A percentile compares a stretch with the other conserved stretches of the same genome.
Conservation (phyloP, 495 filamentous ascomycete species). For the Trichoderma asperelloides region DNA sequence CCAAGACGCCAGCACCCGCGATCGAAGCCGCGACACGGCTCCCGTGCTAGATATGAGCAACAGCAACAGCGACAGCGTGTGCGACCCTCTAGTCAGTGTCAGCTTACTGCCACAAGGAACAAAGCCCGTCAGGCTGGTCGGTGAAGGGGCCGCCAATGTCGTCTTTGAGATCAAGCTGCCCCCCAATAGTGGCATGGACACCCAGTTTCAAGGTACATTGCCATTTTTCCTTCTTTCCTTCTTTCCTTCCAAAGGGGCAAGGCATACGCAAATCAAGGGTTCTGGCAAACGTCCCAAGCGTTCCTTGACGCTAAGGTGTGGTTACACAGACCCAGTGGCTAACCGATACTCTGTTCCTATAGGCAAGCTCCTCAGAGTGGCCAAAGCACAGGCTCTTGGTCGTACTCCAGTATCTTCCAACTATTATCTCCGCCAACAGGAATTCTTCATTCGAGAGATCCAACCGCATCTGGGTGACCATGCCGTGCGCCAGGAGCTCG, state of each 20-base stretch:
- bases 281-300: background rate
- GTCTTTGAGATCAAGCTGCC: slow-evolving; percentile 51
- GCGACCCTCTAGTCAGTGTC: background rate
- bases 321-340: slow-evolving; percentile 1
- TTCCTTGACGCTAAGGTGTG: background rate
- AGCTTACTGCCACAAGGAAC: slow-evolving; percentile 3
- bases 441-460: slow-evolving; percentile 3
- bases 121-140: slow-evolving; percentile 23
- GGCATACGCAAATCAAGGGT: slow-evolving; percentile 25
- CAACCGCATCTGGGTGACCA: background rate
- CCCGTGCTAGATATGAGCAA: background rate
- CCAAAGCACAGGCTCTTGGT: slow-evolving; percentile 12
- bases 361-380: slow-evolving; percentile 15
- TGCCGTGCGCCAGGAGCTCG: slow-evolving; percentile 20
- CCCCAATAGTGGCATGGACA: slow-evolving; percentile 14
- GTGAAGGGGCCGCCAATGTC: slow-evolving; percentile 63
- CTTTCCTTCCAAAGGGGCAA: slow-evolving; percentile 23
- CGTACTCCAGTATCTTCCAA: background rate
- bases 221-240: background rate
- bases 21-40: background rate
- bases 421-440: slow-evolving; percentile 3
- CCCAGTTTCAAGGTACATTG: slow-evolving; percentile 15
- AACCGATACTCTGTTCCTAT: slow-evolving; percentile 10
- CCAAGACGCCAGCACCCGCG: background rate
- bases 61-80: background rate